phyloP scores from a whole-genome alignment of 2,329 filamentous ascomycete species.

The Trichoderma breve region DNA sequence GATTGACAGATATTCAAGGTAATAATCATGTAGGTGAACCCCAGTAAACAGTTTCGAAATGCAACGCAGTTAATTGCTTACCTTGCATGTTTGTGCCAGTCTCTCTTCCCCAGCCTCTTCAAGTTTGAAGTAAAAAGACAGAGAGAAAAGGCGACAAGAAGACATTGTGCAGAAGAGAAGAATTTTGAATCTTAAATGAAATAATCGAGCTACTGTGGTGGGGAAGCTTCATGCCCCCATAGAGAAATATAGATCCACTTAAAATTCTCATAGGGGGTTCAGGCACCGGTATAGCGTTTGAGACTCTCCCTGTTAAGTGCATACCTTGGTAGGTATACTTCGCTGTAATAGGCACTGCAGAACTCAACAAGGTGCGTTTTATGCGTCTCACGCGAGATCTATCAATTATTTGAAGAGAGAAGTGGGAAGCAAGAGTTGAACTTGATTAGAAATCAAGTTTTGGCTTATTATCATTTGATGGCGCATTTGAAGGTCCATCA shows the following conservation, averaged over 20 bases:
- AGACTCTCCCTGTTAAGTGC: neutral
- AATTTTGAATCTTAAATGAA: slow-evolving; percentile 24
- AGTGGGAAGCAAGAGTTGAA: neutral
- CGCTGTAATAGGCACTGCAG: neutral
- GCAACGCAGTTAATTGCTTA: slow-evolving; percentile 18
- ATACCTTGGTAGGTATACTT: neutral
- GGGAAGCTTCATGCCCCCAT: slow-evolving; percentile 5
- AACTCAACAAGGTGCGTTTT: neutral
- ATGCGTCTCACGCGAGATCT: neutral
- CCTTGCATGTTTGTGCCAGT: slow-evolving; percentile 4
- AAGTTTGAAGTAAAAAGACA: neutral
- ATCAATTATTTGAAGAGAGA: neutral
- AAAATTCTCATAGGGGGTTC: neutral
- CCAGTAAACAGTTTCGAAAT: neutral
- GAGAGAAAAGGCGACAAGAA: slow-evolving; percentile 20
- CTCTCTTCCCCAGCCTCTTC: neutral
- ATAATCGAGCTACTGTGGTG: slow-evolving; percentile 24
- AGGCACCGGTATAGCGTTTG: neutral
- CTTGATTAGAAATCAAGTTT: slow-evolving; percentile 66
- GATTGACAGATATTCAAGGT: slow-evolving; percentile 58
- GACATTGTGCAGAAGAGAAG: slow-evolving; percentile 15
- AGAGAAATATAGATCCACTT: slow-evolving; percentile 22
- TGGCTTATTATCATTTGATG: slow-evolving; percentile 58
- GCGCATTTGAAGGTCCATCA: slow-evolving; percentile 42
- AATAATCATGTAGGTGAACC: slow-evolving; percentile 45